A percentile compares a stretch with the other conserved stretches of the same genome.
Evolutionary conservation across 805 yeast genomes (phyloP).

Genomic region (Candida hungchunana): DNA sequence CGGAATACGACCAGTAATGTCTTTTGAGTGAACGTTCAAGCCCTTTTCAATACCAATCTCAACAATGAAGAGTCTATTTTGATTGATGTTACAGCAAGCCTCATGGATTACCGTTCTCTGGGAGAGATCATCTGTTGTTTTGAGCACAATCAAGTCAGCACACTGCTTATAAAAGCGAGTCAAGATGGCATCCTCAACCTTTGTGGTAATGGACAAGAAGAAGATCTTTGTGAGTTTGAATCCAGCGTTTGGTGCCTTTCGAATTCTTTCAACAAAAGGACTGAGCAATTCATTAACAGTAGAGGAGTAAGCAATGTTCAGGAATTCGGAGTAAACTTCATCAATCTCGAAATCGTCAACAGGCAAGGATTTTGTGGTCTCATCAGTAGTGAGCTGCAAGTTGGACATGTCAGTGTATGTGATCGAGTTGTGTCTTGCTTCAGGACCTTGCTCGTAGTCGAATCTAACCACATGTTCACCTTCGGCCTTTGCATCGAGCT

Average conservation of each 20-base stretch:
- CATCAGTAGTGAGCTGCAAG: constrained; percentile 14
- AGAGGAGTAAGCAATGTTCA: constrained; percentile 42
- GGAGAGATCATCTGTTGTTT: constrained; percentile 65
- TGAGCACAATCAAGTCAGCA: constrained; percentile 49
- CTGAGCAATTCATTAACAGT: constrained; percentile 35
- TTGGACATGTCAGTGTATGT: constrained; percentile 21
- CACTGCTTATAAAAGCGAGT: constrained; percentile 39
- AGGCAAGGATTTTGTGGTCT: not conserved
- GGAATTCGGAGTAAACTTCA: constrained; percentile 68
- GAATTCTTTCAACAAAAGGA: constrained; percentile 42
- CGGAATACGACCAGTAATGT: constrained; percentile 74
- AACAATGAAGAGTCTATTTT: constrained; percentile 22
- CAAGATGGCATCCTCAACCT: constrained; percentile 55
- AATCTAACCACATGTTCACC: constrained; percentile 37
- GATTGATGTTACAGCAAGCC: constrained; percentile 30
- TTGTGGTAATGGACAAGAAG: constrained; percentile 57
- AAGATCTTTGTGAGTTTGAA: constrained; percentile 66
- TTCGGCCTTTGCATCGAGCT: constrained; percentile 66
- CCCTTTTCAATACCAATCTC: constrained; percentile 22
- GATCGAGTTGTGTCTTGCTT: constrained; percentile 13
- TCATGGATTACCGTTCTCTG: constrained; percentile 78
- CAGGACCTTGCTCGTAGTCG: constrained; percentile 20
- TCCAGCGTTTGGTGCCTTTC: constrained; percentile 34
- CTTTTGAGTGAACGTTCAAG: constrained; percentile 38
- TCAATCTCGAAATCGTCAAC: constrained; percentile 49